These are phyloP conservation scores for Diaporthe batatas DNA, from an alignment of 2,329 filamentous ascomycete species.

Conservation along the genomic window DNA sequence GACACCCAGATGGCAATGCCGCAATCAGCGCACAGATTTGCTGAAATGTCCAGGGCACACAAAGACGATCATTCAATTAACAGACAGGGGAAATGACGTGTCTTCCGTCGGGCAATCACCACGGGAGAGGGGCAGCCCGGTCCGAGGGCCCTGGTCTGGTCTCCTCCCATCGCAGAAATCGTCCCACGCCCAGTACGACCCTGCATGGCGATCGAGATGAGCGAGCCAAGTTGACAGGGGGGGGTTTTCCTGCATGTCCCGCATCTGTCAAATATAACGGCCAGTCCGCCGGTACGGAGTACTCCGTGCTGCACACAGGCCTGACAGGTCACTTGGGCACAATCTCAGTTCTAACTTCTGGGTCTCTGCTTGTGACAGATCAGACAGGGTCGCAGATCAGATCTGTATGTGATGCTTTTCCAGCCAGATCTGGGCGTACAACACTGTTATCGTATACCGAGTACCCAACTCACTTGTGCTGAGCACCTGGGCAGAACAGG, in stretches of 20 bases:
- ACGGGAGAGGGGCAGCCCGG: conserved; percentile 21
- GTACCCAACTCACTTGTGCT: conserved; percentile 3
- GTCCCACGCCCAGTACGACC: conserved; percentile 11
- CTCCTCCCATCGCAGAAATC: not conserved
- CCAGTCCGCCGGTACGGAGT: not conserved
- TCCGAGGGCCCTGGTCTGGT: conserved; percentile 10
- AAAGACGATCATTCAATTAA: conserved; percentile 4
- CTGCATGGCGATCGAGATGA: conserved; percentile 31
- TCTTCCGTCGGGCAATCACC: conserved; percentile 7
- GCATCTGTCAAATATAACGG: conserved; percentile 12
- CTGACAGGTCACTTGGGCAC: not conserved
- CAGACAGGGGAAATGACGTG: conserved; percentile 16
- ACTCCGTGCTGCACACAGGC: too few species aligned
- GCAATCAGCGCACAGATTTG: not conserved
- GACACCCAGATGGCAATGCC: not conserved
- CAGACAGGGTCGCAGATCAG: conserved; percentile 20
- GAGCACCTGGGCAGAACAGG: not conserved
- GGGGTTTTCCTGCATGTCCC: not conserved
- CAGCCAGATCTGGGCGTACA: not conserved
- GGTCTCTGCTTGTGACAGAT: conserved; percentile 3
- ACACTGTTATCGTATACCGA: not conserved
- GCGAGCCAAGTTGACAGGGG: conserved; percentile 20
- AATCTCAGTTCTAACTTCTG: not conserved
- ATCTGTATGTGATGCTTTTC: conserved; percentile 13
- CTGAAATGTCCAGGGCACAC: not conserved